Conservation (phyloP, 257 asterid species). For the Verbascum thapsus region DNA sequence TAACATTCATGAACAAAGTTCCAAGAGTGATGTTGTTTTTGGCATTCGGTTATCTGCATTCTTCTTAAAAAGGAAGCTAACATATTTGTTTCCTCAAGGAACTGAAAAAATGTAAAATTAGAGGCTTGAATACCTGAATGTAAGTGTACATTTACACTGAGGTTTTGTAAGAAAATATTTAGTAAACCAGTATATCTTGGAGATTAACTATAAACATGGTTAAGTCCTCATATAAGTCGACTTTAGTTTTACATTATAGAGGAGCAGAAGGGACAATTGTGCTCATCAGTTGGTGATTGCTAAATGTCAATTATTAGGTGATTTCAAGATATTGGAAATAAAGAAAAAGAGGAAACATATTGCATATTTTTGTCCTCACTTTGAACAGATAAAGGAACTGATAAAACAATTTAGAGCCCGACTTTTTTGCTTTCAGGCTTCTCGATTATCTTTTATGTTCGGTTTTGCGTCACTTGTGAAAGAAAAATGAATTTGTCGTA, state of each 20-base stretch:
- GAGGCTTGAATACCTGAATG: background rate
- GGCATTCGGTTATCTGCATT: slow-evolving; percentile 1
- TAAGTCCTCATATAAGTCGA: background rate
- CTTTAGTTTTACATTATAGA: slow-evolving; percentile 12
- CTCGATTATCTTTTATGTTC: background rate
- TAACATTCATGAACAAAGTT: too few relatives aligned
- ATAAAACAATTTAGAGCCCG: background rate
- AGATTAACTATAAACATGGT: background rate
- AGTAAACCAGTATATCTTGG: background rate
- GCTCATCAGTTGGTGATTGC: slow-evolving; percentile 1
- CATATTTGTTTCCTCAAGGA: slow-evolving; percentile 17
- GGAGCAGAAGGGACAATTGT: background rate
- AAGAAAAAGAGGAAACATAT: background rate
- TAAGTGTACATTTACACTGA: background rate
- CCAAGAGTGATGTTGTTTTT: too few relatives aligned
- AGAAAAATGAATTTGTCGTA: background rate
- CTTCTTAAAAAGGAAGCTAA: slow-evolving; percentile 14
- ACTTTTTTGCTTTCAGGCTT: slow-evolving; percentile 7
- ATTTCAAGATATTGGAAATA: slow-evolving; percentile 3
- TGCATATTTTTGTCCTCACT: background rate
- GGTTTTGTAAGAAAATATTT: background rate
- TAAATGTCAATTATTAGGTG: background rate
- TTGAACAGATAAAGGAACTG: background rate
- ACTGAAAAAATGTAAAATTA: background rate
- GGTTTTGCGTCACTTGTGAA: background rate